Evolutionary conservation across 176 grass and related monocot species (phyloP), one percentile per base, ranked within the genome.

Genomic region (bread wheat (Triticum aestivum)): DNA sequence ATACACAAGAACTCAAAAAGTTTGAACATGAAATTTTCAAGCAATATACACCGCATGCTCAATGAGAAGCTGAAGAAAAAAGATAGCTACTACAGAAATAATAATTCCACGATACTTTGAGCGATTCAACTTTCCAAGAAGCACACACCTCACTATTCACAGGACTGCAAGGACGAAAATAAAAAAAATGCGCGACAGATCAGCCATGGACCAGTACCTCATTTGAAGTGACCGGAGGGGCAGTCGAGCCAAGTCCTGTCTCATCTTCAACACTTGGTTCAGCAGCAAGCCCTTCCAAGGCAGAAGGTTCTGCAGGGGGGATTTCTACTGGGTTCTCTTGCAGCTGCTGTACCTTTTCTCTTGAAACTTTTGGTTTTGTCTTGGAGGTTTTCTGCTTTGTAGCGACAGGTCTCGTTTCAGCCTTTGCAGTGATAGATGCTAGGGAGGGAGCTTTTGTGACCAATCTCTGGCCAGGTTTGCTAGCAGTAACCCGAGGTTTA

Each of bases 111-210:
- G 17, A 69, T 78, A 86, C 24, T 81, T 87, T 83, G 65, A 75
- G 61, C 71, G 78, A 89, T 79, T 92, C 77, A 90, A 90, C 92
- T 83, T 92, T 87, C 88, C 84, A 89, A 79, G 72, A 95, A 90
- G 86, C 86, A 88, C 82, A 91, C 90, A 88, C 83, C 76, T 87
- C 77, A 84, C 90, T 94, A 94, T 94, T 92, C 94, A 94, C 92
- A 97, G 38, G 82, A 77, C 80, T 86, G 75, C 78, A 89, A 84
- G 73, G 82, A 72, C 87, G 88, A 78, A 75, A 86, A 93, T 89
- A 87, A 47, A 47, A 77, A 91, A 89, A 81, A 88, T 84, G 82
- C 5, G 26, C 86, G 70, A 79, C 63, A 23, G 27, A 86, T 96
- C 92, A 94, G 86, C 90, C 90, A 80, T 91, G 88, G 47, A 88